phyloP scores from a whole-genome alignment of 371 early-diverging fungal species.

The Capillidium heterosporum region DNA sequence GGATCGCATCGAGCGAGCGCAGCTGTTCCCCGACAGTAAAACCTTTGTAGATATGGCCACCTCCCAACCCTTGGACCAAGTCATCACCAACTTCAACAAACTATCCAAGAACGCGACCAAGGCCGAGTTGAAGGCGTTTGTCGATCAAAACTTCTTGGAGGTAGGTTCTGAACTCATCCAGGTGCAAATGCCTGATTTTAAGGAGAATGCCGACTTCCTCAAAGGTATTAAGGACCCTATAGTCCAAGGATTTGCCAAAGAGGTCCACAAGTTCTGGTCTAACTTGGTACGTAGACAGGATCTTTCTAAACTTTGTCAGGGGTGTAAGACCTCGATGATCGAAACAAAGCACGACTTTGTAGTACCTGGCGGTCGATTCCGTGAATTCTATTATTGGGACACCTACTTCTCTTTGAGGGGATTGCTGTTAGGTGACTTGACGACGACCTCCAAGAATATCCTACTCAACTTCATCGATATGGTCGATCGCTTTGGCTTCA shows the following conservation, averaged over 20 bases:
- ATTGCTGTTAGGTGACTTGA: constrained; percentile 38
- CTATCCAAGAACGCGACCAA: constrained; percentile 25
- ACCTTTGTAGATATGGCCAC: constrained; percentile 38
- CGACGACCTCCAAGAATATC: constrained; percentile 33
- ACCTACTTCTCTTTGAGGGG: constrained; percentile 71
- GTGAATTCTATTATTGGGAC: constrained; percentile 89
- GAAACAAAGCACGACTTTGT: constrained; percentile 43
- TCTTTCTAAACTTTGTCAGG: constrained; percentile 22
- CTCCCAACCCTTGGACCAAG: constrained; percentile 24
- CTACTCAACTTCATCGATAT: constrained; percentile 49
- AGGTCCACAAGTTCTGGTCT: constrained; percentile 35
- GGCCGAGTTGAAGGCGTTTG: constrained; percentile 25
- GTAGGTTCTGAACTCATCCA: constrained; percentile 23
- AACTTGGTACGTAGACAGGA: constrained; percentile 32
- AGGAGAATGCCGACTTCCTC: constrained; percentile 23
- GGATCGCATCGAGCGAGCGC: constrained; percentile 33
- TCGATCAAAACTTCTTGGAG: constrained; percentile 34
- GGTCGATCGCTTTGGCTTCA: constrained; percentile 53
- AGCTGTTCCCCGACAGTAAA: constrained; percentile 16
- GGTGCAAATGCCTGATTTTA: constrained; percentile 13
- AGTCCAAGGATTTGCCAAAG: constrained; percentile 26
- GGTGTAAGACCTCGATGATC: constrained; percentile 31
- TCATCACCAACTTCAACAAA: constrained; percentile 26
- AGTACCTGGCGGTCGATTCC: constrained; percentile 80
- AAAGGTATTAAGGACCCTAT: constrained; percentile 20